phyloP scores from a whole-genome alignment of 2,329 filamentous ascomycete genomes.

The Dactylonectria estremocensis region DNA sequence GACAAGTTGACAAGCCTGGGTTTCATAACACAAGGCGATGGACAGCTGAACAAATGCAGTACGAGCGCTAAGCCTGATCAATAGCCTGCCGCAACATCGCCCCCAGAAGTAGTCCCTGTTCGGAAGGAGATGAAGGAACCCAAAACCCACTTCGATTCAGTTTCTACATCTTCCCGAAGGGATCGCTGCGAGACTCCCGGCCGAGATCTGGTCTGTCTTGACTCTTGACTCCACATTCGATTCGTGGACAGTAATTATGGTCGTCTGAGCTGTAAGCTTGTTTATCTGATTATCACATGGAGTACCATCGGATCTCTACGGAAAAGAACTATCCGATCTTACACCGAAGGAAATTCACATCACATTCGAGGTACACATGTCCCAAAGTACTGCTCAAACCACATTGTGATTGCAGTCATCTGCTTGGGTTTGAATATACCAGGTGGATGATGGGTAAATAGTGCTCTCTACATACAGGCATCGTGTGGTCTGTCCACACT shows the following conservation, averaged over 20 bases:
- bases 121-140: conserved; percentile 26
- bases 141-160: conserved; percentile 13
- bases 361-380: not conserved
- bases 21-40: not conserved
- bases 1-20: not conserved
- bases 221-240: too few species aligned
- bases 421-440: conserved; percentile 17
- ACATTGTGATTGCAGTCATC: conserved; percentile 21
- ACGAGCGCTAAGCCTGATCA: conserved; percentile 9
- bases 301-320: not conserved
- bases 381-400: conserved; percentile 15
- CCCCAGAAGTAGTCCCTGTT: not conserved
- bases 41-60: not conserved
- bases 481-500: conserved; percentile 36
- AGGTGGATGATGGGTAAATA: conserved; percentile 18
- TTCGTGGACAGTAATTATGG: too few species aligned
- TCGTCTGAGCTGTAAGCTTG: too few species aligned
- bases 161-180: conserved; percentile 10
- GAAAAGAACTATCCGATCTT: not conserved
- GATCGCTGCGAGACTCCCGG: not conserved
- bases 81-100: not conserved
- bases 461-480: conserved; percentile 45
- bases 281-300: too few species aligned
- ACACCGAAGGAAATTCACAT: not conserved
- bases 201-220: not conserved